phyloP scores from a whole-genome alignment of 805 yeast genomes.

The Wickerhamomyces ciferrii region DNA sequence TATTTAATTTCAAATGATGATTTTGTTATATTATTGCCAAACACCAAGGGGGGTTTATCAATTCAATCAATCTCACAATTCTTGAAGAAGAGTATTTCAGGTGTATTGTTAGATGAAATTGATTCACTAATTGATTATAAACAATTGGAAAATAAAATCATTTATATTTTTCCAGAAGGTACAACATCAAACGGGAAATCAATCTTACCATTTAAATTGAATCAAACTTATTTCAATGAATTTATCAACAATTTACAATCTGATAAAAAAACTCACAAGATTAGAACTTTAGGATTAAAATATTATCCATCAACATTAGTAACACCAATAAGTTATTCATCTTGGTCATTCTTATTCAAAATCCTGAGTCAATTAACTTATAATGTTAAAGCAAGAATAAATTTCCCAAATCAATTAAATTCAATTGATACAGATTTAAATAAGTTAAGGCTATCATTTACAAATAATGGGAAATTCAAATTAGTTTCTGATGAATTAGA shows the following conservation, averaged over 20 bases:
- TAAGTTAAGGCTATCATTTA: slow-evolving; percentile 25
- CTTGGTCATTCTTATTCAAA: slow-evolving; percentile 13
- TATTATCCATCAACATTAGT: slow-evolving; percentile 22
- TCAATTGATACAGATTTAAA: slow-evolving; percentile 18
- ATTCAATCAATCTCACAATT: slow-evolving; percentile 23
- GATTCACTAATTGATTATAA: slow-evolving; percentile 7
- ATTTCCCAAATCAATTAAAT: slow-evolving; percentile 14
- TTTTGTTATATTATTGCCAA: slow-evolving; percentile 30
- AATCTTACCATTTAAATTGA: slow-evolving; percentile 49
- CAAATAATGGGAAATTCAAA: slow-evolving; percentile 43
- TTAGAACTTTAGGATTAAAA: slow-evolving; percentile 24
- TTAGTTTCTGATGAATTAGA: slow-evolving; percentile 41
- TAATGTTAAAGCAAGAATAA: slow-evolving; percentile 21
- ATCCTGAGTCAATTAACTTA: slow-evolving; percentile 15
- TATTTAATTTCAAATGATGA: slow-evolving; percentile 21
- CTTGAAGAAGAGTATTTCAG: slow-evolving; percentile 21
- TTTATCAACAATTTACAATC: slow-evolving; percentile 7
- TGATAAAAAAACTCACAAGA: slow-evolving; percentile 3
- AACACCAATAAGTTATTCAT: slow-evolving; percentile 24
- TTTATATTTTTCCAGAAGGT: slow-evolving; percentile 70
- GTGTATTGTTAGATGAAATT: background rate
- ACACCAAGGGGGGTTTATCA: slow-evolving; percentile 24
- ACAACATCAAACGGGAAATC: slow-evolving; percentile 83
- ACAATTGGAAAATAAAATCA: slow-evolving; percentile 32
- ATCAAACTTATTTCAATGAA: slow-evolving; percentile 14